Base-by-base conservation (phyloP, 352 stramenopile genomes). In the Globisporangium camurandrum region DNA sequence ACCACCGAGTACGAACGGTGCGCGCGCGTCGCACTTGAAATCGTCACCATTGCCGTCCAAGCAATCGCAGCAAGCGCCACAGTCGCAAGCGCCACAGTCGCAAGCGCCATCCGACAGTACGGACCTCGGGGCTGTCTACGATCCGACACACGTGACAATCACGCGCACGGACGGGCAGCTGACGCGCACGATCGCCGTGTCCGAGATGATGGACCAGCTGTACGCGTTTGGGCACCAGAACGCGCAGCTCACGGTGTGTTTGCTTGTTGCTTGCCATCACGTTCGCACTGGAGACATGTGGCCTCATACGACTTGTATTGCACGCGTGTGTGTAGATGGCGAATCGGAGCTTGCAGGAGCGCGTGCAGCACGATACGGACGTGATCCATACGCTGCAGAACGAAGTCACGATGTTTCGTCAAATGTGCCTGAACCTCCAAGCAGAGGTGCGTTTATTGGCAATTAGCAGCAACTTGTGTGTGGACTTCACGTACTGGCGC, bases 401-500 rank as follows among this genome's bases (percentile, higher is more conserved):
- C 60, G 80, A 91, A 64, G 71, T 88, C 49, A 59, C 74, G 26
- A 86, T 91, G 73, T 88, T 88, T 51, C 76, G 75, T 40, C 72
- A 88, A 54, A 86, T 91, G 72, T 91, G 80, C 58, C 58, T 88
- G 42, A 88, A 77, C 51, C 66, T 88, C 34, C 80, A 91, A 62
- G 55, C 69, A 26, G 75, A 91, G 69, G 80, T 91, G 49, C 62
- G 68, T n/a, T 67, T 10, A 9, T 6, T 20, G 28, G 43, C 11
- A 11, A 6, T 31, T 16, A 41, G 30, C 5, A 28, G 9, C 9
- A 27, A 7, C 6, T 16, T 19, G 2, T n/a, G 19, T 19, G 16
- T 26, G 12, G 10, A 23, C 16, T 39, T 20, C 11, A 20, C 6
- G 7, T n/a, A 19, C 34, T 39, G 14, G 12, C 19, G 14, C 16